Percentiles rank a stretch among this genome's conserved stretches.
Evolutionary conservation across 495 filamentous ascomycete species (phyloP).

Genomic region (Monascus purpureus): DNA sequence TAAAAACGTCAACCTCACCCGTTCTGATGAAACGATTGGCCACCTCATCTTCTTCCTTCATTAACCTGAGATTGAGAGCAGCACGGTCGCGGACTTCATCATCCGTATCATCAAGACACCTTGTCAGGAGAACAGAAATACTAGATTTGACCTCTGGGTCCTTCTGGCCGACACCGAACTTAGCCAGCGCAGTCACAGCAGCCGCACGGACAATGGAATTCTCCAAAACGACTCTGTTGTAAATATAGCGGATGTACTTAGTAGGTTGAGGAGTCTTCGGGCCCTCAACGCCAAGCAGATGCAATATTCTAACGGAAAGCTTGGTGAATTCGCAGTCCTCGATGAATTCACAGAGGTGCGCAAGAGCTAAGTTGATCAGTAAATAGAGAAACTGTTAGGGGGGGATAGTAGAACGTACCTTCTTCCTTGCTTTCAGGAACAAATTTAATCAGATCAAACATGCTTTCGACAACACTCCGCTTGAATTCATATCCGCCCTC

Average conservation of each 20-base stretch:
- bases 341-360: slow-evolving; percentile 96
- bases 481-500: slow-evolving; percentile 99
- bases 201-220: slow-evolving; percentile 93
- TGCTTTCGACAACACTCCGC: slow-evolving; percentile 92
- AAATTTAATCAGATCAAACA: slow-evolving; percentile 99
- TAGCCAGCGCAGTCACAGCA: slow-evolving; percentile 88
- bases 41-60: slow-evolving; percentile 71
- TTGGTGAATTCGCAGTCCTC: slow-evolving; percentile 99
- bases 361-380: slow-evolving; percentile 45
- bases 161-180: slow-evolving; percentile 94
- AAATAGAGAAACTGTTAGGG: neutral
- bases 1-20: slow-evolving; percentile 50
- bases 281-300: slow-evolving; percentile 85
- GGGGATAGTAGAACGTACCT: slow-evolving; percentile 23
- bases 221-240: slow-evolving; percentile 95
- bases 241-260: slow-evolving; percentile 98
- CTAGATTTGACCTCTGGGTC: slow-evolving; percentile 93
- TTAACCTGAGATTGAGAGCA: slow-evolving; percentile 79
- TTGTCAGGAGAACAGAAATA: slow-evolving; percentile 79
- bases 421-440: slow-evolving; percentile 97
- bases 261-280: slow-evolving; percentile 92
- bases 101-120: slow-evolving; percentile 93
- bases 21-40: slow-evolving; percentile 82
- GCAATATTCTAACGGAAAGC: slow-evolving; percentile 85
- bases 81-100: slow-evolving; percentile 96